Percentiles rank a stretch among this genome's conserved stretches.
Evolutionary conservation across 179 eudicot genomes (phyloP).

Genomic region (Beta corolliflora): DNA sequence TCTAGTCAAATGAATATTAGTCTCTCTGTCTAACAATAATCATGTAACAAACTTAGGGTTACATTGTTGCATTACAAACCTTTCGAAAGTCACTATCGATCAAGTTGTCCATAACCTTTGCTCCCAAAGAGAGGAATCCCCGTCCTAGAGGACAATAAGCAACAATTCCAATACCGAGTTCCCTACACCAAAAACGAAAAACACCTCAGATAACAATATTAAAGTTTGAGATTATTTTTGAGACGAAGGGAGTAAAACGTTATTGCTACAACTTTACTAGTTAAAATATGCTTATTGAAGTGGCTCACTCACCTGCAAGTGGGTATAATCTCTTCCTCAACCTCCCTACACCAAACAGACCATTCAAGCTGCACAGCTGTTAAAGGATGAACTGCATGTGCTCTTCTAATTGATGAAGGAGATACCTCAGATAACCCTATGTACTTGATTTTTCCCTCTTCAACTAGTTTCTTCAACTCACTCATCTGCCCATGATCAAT

Average conservation of each 20-base stretch:
- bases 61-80: conserved; percentile 32
- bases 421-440: conserved; percentile 57
- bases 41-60: too few relatives aligned
- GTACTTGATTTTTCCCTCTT: conserved; percentile 53
- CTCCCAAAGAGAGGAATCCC: conserved; percentile 51
- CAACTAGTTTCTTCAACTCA: conserved; percentile 47
- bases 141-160: conserved; percentile 55
- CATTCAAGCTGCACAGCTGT: conserved; percentile 57
- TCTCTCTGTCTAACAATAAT: too few relatives aligned
- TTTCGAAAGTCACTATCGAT: conserved; percentile 36
- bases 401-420: conserved; percentile 52
- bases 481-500: conserved; percentile 28
- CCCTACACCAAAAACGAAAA: conserved; percentile 26
- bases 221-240: too few relatives aligned
- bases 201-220: background rate
- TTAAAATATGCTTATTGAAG: too few relatives aligned
- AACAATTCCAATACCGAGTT: conserved; percentile 62
- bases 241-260: too few relatives aligned
- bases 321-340: conserved; percentile 54
- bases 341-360: conserved; percentile 57
- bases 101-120: conserved; percentile 38
- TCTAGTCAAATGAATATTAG: too few relatives aligned
- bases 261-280: too few relatives aligned
- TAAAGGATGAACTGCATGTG: conserved; percentile 57
- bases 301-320: conserved; percentile 42